phyloP scores from a whole-genome alignment of 2,329 filamentous ascomycete species.

The Alternaria brassicae region DNA sequence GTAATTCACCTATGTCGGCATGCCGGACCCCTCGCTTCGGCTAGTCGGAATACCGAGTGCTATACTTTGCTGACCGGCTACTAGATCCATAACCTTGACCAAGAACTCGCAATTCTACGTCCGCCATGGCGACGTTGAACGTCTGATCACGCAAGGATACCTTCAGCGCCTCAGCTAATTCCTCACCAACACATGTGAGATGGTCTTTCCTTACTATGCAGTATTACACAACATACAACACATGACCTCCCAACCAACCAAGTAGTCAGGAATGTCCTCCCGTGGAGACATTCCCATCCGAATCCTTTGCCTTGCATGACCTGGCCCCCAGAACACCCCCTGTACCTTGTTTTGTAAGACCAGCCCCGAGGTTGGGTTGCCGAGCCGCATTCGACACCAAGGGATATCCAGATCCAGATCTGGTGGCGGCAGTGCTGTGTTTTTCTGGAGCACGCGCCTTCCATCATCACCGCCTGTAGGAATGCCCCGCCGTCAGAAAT shows the following conservation, averaged over 20 bases:
- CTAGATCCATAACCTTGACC: constrained; percentile 88
- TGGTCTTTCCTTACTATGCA: neutral
- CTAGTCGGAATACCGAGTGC: neutral
- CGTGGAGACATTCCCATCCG: neutral
- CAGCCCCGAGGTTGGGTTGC: constrained; percentile 4
- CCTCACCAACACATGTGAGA: neutral
- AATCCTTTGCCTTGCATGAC: neutral
- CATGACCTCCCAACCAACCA: neutral
- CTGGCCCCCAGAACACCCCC: neutral
- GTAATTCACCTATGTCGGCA: constrained; percentile 41
- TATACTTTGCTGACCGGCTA: neutral
- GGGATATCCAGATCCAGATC: constrained; percentile 7
- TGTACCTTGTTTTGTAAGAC: neutral
- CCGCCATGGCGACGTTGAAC: constrained; percentile 91
- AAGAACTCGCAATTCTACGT: constrained; percentile 99
- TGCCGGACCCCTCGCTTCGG: neutral
- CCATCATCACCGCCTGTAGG: neutral
- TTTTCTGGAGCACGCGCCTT: neutral
- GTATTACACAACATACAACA: neutral
- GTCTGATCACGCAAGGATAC: constrained; percentile 92
- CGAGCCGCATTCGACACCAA: constrained; percentile 1
- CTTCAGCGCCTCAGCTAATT: constrained; percentile 83
- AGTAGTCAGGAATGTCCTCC: neutral
- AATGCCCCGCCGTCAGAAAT: neutral
- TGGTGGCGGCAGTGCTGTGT: constrained; percentile 1